Percentiles rank a stretch among this genome's conserved stretches.
These are phyloP conservation scores for Eremomyces bilateralis DNA, from an alignment of 495 filamentous ascomycete genomes.

Conservation along the genomic window DNA sequence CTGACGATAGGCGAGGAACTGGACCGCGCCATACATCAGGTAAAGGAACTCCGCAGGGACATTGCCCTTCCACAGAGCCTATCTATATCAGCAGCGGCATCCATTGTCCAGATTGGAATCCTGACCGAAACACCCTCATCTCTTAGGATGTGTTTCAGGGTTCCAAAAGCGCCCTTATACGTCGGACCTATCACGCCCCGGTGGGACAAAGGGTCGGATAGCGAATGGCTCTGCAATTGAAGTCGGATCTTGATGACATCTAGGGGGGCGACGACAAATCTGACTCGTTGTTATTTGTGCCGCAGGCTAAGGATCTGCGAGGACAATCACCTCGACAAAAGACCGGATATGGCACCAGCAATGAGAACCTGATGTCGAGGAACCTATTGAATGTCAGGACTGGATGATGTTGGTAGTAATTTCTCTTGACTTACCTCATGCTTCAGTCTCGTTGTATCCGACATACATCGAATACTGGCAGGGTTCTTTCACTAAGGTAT, in stretches of 20 bases:
- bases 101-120: too few species aligned
- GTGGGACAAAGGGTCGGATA: conserved; percentile 38
- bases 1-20: conserved; percentile 78
- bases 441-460: conserved; percentile 55
- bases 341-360: conserved; percentile 70
- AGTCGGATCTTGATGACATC: conserved; percentile 96
- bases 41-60: conserved; percentile 88
- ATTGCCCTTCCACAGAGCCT: conserved; percentile 94
- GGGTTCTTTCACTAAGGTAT: too few species aligned
- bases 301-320: background rate
- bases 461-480: too few species aligned
- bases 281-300: conserved; percentile 13
- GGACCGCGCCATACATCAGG: conserved; percentile 63
- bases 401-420: conserved; percentile 2
- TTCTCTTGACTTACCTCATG: conserved; percentile 42
- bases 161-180: conserved; percentile 60
- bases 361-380: conserved; percentile 58
- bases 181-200: conserved; percentile 32
- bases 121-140: conserved; percentile 54
- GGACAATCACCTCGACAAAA: conserved; percentile 56
- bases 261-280: conserved; percentile 78
- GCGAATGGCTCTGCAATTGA: conserved; percentile 68
- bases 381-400: conserved; percentile 33
- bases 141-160: conserved; percentile 49
- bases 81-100: too few species aligned